These are phyloP conservation scores for Sporisorium scitamineum DNA, from an alignment of 1,284 basidiomycete genomes.

Conservation along the genomic window DNA sequence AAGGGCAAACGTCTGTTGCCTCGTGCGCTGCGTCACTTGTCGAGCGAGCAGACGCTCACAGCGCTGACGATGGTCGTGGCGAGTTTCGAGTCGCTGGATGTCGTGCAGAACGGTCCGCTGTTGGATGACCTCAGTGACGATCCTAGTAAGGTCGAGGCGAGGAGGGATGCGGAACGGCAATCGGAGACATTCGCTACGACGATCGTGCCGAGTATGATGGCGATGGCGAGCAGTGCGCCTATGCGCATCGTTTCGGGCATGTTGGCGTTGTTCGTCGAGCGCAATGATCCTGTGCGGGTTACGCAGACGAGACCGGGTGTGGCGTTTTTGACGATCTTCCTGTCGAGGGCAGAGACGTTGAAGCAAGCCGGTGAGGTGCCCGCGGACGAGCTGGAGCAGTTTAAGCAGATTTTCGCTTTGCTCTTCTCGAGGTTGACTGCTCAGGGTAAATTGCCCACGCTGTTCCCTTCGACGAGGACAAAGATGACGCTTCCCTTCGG, in stretches of 20 bases:
- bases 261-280: conserved; percentile 83
- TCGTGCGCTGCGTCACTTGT: conserved; percentile 87
- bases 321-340: conserved; percentile 88
- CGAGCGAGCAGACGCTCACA: conserved; percentile 82
- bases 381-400: conserved; percentile 83
- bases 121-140: conserved; percentile 45
- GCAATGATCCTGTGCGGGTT: conserved; percentile 80
- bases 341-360: conserved; percentile 90
- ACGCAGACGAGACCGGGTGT: conserved; percentile 85
- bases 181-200: conserved; percentile 88
- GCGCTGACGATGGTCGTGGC: conserved; percentile 91
- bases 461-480: conserved; percentile 91
- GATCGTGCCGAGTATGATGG: conserved; percentile 86
- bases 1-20: conserved; percentile 96
- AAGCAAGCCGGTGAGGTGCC: conserved; percentile 75
- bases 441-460: conserved; percentile 73
- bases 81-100: conserved; percentile 90
- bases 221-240: conserved; percentile 81
- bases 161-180: conserved; percentile 82
- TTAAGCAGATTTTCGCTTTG: conserved; percentile 79
- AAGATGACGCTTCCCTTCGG: conserved; percentile 74
- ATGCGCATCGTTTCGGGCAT: conserved; percentile 87
- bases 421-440: conserved; percentile 84
- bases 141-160: conserved; percentile 21
- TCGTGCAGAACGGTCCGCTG: conserved; percentile 44